phyloP scores from a whole-genome alignment of 139 green algal genomes.

The Picochlorum costavermella region DNA sequence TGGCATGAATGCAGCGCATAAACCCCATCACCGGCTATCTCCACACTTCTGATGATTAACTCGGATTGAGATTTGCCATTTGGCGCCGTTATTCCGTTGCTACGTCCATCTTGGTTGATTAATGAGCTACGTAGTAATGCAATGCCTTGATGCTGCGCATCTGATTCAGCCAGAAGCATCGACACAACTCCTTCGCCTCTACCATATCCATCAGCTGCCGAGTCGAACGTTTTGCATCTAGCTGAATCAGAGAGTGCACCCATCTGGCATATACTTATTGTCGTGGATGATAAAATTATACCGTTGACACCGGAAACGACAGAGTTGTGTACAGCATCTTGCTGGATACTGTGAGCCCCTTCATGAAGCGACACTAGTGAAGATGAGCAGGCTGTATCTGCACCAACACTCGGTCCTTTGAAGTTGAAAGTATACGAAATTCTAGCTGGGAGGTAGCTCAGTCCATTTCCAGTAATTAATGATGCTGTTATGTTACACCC shows the following conservation, averaged over 20 bases:
- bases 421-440: slow-evolving; percentile 47
- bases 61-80: slow-evolving; percentile 43
- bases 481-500: slow-evolving; percentile 1
- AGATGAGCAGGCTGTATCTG: slow-evolving; percentile 77
- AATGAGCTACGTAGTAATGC: slow-evolving; percentile 22
- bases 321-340: slow-evolving; percentile 13
- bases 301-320: slow-evolving; percentile 27
- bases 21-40: not conserved
- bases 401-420: slow-evolving; percentile 21
- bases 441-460: slow-evolving; percentile 42
- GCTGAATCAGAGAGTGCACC: slow-evolving; percentile 18
- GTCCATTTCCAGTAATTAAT: slow-evolving; percentile 24
- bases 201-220: slow-evolving; percentile 42
- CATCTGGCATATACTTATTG: slow-evolving; percentile 24
- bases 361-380: slow-evolving; percentile 67
- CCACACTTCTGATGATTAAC: slow-evolving; percentile 17
- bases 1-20: slow-evolving; percentile 27
- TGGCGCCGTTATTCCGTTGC: slow-evolving; percentile 42
- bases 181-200: slow-evolving; percentile 35
- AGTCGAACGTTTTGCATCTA: slow-evolving; percentile 47
- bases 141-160: not conserved
- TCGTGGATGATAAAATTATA: slow-evolving; percentile 23
- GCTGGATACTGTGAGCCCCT: slow-evolving; percentile 28
- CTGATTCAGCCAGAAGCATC: slow-evolving; percentile 7
- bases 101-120: slow-evolving; percentile 49